phyloP scores from a whole-genome alignment of 345 rosid genomes.

The Camelina sativa region DNA sequence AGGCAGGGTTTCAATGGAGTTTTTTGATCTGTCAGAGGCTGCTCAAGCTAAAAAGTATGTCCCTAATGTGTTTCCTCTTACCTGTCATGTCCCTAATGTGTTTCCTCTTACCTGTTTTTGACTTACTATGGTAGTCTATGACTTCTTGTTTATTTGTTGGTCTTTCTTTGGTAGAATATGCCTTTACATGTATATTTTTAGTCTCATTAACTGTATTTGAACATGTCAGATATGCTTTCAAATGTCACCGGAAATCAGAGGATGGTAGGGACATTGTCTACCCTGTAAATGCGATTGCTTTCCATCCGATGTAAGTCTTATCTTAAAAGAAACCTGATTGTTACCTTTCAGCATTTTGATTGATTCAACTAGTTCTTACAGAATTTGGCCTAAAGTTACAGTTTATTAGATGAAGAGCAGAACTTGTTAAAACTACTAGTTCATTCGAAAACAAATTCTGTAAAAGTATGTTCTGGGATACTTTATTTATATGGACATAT shows the following conservation, averaged over 20 bases:
- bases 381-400: too few species aligned
- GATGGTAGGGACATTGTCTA: conserved; percentile 93
- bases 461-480: neutral
- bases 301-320: conserved; percentile 90
- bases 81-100: conserved; percentile 30
- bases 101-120: neutral
- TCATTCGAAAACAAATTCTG: neutral
- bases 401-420: too few species aligned
- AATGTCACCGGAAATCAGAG: conserved; percentile 95
- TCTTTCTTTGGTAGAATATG: neutral
- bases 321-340: neutral
- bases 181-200: neutral
- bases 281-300: conserved; percentile 95
- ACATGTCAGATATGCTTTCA: conserved; percentile 81
- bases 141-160: neutral
- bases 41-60: conserved; percentile 94
- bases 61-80: neutral
- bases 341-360: neutral
- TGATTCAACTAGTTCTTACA: neutral
- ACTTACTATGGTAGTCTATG: neutral
- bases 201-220: neutral
- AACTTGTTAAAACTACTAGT: neutral
- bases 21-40: conserved; percentile 89
- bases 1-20: conserved; percentile 98
- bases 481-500: neutral